Conservation (phyloP, 2,329 filamentous ascomycete genomes). For the Stachybotrys elegans region DNA sequence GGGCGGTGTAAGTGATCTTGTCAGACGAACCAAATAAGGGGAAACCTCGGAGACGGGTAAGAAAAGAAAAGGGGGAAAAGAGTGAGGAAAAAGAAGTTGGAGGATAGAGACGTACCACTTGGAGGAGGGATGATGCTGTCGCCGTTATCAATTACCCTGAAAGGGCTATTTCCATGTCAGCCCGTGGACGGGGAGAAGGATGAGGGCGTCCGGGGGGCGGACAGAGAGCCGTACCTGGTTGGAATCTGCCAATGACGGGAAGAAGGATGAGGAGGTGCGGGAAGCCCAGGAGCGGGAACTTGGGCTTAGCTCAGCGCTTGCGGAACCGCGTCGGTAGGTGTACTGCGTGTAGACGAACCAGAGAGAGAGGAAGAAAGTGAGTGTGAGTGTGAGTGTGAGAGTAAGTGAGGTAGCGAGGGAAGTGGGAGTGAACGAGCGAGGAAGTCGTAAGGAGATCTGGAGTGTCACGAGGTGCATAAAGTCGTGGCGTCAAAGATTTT, state of each 20-base stretch:
- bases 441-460: not conserved
- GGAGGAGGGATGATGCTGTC: no score
- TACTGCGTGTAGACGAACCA: not conserved
- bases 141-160: no score
- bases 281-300: not conserved
- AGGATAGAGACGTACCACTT: no score
- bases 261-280: not conserved
- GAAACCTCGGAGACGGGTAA: no score
- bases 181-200: no score
- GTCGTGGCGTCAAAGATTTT: not conserved
- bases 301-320: constrained; percentile 1
- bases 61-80: no score
- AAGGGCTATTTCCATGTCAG: no score
- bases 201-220: no score
- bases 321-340: no score
- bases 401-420: not conserved
- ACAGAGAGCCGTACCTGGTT: no score
- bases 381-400: not conserved
- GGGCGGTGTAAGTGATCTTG: constrained; percentile 1
- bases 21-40: no score
- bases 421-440: not conserved
- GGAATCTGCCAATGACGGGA: not conserved
- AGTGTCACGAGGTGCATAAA: not conserved
- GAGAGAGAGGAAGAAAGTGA: not conserved
- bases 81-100: no score